phyloP scores from a whole-genome alignment of 352 stramenopile species.

The Hyaloperonospora arabidopsidis region DNA sequence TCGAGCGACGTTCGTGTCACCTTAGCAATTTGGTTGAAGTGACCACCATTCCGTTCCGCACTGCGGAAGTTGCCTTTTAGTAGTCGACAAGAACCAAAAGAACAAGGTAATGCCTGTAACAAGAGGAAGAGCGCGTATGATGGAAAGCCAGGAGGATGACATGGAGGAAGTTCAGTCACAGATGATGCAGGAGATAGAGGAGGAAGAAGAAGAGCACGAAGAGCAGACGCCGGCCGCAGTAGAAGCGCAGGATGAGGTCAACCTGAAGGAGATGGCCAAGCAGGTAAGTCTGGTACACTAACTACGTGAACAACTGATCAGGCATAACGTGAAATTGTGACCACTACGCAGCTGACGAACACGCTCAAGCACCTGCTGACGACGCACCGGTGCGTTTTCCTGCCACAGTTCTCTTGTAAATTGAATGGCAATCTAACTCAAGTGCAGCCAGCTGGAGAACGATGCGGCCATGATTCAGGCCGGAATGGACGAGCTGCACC shows the following conservation, averaged over 20 bases:
- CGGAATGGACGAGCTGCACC: conserved; percentile 51
- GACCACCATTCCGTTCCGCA: conserved; percentile 21
- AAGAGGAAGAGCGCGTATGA: conserved; percentile 26
- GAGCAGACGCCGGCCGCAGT: conserved; percentile 9
- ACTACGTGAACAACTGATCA: not conserved
- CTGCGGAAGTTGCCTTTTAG: conserved; percentile 11
- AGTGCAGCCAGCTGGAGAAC: conserved; percentile 38
- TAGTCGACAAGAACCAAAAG: not conserved
- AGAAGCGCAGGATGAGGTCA: conserved; percentile 12
- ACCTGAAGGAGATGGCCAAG: conserved; percentile 29
- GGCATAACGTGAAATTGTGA: not conserved
- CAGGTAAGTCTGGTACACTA: conserved; percentile 9
- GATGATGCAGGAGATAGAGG: conserved; percentile 11
- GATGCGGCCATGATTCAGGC: conserved; percentile 49
- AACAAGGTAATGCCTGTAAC: conserved; percentile 26
- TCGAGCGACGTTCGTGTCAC: conserved; percentile 44
- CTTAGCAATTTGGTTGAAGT: conserved; percentile 33
- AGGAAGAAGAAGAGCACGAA: conserved; percentile 16
- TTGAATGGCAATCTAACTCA: too few species aligned
- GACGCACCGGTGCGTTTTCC: conserved; percentile 21
- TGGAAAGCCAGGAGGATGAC: conserved; percentile 26
- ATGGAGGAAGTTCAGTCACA: conserved; percentile 10
- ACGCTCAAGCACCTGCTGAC: conserved; percentile 31
- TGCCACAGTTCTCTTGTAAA: not conserved
- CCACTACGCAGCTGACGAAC: conserved; percentile 18